Conservation (phyloP, 139 green algal species). For the Volvox reticuliferus region DNA sequence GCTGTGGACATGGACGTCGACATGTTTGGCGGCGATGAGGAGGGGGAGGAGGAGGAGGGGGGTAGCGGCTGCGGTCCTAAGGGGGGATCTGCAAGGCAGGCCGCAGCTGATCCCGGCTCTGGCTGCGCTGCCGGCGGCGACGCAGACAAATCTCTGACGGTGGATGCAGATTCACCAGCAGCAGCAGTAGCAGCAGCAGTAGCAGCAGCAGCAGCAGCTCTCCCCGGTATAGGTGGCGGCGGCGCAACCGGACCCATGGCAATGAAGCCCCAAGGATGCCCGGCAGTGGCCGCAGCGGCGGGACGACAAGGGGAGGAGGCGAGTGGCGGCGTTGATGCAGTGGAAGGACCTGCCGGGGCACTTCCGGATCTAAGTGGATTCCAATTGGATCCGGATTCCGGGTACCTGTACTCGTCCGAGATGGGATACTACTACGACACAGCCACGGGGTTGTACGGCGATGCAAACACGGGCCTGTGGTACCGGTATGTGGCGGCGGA, state of each 20-base stretch:
- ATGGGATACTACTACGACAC: slow-evolving; percentile 43
- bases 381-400: neutral
- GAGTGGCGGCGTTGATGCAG: neutral
- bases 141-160: neutral
- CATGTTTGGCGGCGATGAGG: slow-evolving; percentile 19
- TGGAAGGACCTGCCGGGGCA: neutral
- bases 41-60: neutral
- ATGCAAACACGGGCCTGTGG: slow-evolving; percentile 35
- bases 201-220: neutral
- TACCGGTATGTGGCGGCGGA: neutral
- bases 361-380: neutral
- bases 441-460: slow-evolving; percentile 22
- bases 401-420: neutral
- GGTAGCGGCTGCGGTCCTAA: no score
- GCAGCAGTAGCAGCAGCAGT: neutral
- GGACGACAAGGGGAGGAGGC: no score
- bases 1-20: slow-evolving; percentile 4
- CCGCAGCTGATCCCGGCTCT: no score
- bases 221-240: no score
- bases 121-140: neutral
- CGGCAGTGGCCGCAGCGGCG: no score
- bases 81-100: neutral
- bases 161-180: neutral
- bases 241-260: neutral
- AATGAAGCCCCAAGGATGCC: neutral